These are phyloP conservation scores for Toxoplasma gondii DNA, from an alignment of 169 alveolate species.

Conservation along the genomic window DNA sequence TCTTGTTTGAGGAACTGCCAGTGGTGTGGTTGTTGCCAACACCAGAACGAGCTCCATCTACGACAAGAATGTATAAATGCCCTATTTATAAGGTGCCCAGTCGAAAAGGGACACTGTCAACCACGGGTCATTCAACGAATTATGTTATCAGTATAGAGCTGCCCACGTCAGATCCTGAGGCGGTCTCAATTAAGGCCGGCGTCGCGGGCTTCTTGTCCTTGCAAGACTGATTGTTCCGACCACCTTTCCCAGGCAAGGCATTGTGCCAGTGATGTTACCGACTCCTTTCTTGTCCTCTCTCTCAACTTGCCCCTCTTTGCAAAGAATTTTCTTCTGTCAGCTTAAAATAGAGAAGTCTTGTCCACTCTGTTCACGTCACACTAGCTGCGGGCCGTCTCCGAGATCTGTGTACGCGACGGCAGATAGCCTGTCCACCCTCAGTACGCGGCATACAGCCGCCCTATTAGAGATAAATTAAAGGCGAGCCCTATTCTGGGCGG, in stretches of 20 bases:
- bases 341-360: no score
- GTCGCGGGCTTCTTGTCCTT: constrained; percentile 94
- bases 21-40: constrained; percentile 89
- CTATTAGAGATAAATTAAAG: no score
- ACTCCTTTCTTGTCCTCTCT: no score
- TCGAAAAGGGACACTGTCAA: constrained; percentile 92
- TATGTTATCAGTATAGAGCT: constrained; percentile 91
- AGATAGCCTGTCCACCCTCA: no score
- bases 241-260: not conserved
- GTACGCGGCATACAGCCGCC: no score
- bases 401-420: no score
- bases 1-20: constrained; percentile 91
- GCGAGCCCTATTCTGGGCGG: no score
- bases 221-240: constrained; percentile 62
- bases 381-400: no score
- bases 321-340: no score
- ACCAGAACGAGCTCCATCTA: constrained; percentile 83
- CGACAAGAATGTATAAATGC: constrained; percentile 82
- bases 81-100: constrained; percentile 90
- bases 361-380: no score
- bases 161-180: constrained; percentile 87
- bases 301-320: no score
- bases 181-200: constrained; percentile 93
- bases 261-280: no score
- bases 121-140: constrained; percentile 96